Percentiles rank a stretch among this genome's conserved stretches.
phyloP scores from a whole-genome alignment of 1,284 basidiomycete genomes.

The Rhizopogon parksii region DNA sequence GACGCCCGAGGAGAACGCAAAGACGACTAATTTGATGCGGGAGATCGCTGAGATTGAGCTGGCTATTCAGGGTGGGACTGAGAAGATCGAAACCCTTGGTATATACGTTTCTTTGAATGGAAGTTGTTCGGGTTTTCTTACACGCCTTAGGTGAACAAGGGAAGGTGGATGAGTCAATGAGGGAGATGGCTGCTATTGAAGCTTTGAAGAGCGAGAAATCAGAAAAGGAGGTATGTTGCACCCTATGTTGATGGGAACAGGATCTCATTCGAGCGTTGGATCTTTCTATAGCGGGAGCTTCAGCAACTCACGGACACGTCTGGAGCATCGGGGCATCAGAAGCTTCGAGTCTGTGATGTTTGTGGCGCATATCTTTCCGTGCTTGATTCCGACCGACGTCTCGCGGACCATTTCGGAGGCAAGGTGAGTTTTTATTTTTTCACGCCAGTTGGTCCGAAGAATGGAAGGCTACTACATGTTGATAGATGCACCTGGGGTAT shows the following conservation, averaged over 20 bases:
- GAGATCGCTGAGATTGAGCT: slow-evolving; percentile 99
- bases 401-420: slow-evolving; percentile 99
- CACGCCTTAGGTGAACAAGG: slow-evolving; percentile 77
- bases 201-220: slow-evolving; percentile 94
- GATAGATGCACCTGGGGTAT: slow-evolving; percentile 97
- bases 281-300: slow-evolving; percentile 67
- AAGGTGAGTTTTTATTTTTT: slow-evolving; percentile 56
- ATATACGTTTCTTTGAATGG: slow-evolving; percentile 22
- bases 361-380: slow-evolving; percentile 98
- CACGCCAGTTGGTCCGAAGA: slow-evolving; percentile 8
- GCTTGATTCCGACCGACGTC: slow-evolving; percentile 94
- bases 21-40: slow-evolving; percentile 97
- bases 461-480: slow-evolving; percentile 16
- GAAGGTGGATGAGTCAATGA: slow-evolving; percentile 97
- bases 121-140: slow-evolving; percentile 7
- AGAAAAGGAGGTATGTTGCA: slow-evolving; percentile 76
- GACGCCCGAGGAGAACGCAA: slow-evolving; percentile 98
- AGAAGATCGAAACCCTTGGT: slow-evolving; percentile 95
- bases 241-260: background rate
- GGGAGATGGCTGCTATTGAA: slow-evolving; percentile 95
- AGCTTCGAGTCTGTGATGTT: slow-evolving; percentile 97
- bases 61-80: slow-evolving; percentile 96
- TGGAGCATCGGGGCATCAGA: slow-evolving; percentile 98
- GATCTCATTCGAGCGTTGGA: slow-evolving; percentile 10
- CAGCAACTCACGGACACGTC: slow-evolving; percentile 97